Evolutionary conservation across 768 basidiomycete genomes (phyloP), one percentile per base, ranked within the genome.

Genomic region (Leccinum barrowsii): DNA sequence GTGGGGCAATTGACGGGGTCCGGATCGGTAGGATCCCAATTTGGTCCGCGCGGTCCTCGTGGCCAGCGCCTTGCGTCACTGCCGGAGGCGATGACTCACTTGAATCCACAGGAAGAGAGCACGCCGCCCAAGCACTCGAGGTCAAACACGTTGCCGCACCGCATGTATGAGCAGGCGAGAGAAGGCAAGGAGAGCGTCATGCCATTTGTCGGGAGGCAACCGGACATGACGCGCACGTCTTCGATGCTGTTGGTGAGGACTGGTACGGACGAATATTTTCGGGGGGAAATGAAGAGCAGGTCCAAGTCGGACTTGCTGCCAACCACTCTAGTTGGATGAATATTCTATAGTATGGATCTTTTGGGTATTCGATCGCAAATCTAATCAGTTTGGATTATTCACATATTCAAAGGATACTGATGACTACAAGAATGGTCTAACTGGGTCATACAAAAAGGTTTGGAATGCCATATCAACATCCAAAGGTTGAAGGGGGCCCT

Each of bases 121-220:
- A 61, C 64, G 34, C 65, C 65, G 54, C 65, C 58, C 58, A 68
- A 59, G 64, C 59, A 61, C 22, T 22, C 22, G 50, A 62, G 58
- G 57, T 60, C 62, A 19, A 62, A 64, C 46, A 72, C 70, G 19
- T 82, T 85, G 68, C 67, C 78, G 35, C 61, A 64, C 34, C 79
- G 78, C 50, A 75, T 80, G 5, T 75, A 77, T 56, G 75, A 79
- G 54, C 81, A 79, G 61, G 67, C 75, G 24, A 64, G 69, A 44
- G 67, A 17, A 44, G 37, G 21, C 47, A 63, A 58, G 35, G 63
- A 59, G 5, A n/a, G 32, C 1, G 60, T 68, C 46, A 62, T 21
- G 47, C 67, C 72, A 4, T 72, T 73, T 57, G 35, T 70, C 11
- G 68, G 63, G 22, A 68, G 57, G 42, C 63, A 56, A 44, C 65